These are phyloP conservation scores for Pyrenophora graminea DNA, from an alignment of 2,329 filamentous ascomycete genomes.

Conservation along the genomic window DNA sequence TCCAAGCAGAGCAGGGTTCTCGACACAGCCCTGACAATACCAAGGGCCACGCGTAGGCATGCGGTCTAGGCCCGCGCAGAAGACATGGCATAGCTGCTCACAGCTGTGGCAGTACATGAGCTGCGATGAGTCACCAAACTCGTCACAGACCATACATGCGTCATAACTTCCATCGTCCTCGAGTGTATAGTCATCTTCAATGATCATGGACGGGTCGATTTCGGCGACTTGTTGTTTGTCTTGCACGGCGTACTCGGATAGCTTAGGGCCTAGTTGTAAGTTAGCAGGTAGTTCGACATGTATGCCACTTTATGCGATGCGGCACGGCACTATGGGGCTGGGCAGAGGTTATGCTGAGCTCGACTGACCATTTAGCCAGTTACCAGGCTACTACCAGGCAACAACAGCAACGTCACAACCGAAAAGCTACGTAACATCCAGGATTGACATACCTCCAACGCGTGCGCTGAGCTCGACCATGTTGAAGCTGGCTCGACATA, in stretches of 20 bases:
- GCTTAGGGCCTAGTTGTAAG: constrained; percentile 53
- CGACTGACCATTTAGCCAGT: constrained; percentile 39
- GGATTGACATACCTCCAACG: constrained; percentile 68
- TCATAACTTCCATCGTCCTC: constrained; percentile 53
- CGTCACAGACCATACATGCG: constrained; percentile 84
- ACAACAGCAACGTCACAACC: constrained; percentile 23
- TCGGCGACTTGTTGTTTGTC: constrained; percentile 90
- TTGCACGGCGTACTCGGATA: constrained; percentile 68
- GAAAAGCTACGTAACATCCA: constrained; percentile 20
- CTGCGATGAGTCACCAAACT: constrained; percentile 78
- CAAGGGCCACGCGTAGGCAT: constrained; percentile 74
- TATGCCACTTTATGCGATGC: constrained; percentile 8
- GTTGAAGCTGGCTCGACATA: constrained; percentile 92
- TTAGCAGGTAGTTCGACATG: constrained; percentile 19
- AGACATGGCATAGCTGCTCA: constrained; percentile 86
- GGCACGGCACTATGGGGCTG: constrained; percentile 8
- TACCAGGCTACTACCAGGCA: constrained; percentile 23
- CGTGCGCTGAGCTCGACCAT: constrained; percentile 80
- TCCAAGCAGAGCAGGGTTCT: constrained; percentile 45
- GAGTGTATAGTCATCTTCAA: constrained; percentile 67
- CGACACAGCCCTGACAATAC: constrained; percentile 84
- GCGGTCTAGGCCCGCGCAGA: constrained; percentile 81
- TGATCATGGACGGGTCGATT: constrained; percentile 78
- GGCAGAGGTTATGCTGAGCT: constrained; percentile 29
- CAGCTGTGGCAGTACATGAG: constrained; percentile 91